These are phyloP conservation scores for Bifiguratus adelaidae DNA, from an alignment of 192 early-diverging fungal species.

Conservation along the genomic window DNA sequence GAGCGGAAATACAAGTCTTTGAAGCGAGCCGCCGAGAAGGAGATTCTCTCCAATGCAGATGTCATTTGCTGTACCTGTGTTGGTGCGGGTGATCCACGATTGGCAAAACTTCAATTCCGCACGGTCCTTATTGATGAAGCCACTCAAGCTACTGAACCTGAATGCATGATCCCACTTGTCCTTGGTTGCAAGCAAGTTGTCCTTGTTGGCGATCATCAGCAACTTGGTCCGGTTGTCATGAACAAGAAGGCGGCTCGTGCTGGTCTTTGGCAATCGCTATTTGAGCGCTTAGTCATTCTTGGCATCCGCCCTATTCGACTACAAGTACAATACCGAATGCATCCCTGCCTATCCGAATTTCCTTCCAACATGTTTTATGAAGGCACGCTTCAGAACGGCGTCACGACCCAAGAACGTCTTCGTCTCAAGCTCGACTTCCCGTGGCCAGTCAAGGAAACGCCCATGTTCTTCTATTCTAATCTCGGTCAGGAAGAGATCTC, in stretches of 20 bases:
- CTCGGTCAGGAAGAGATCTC: constrained; percentile 96
- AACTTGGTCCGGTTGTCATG: constrained; percentile 95
- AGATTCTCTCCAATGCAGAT: constrained; percentile 88
- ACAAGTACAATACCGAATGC: constrained; percentile 99
- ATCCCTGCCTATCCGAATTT: constrained; percentile 97
- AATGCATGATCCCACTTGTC: constrained; percentile 97
- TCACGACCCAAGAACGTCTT: constrained; percentile 83
- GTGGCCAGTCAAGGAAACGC: constrained; percentile 89
- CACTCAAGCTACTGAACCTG: constrained; percentile 94
- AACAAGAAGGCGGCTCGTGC: constrained; percentile 94
- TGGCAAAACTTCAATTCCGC: constrained; percentile 80
- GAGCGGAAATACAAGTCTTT: constrained; percentile 78
- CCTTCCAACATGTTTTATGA: constrained; percentile 99
- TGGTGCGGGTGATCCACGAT: constrained; percentile 92
- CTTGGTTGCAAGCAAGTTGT: constrained; percentile 93
- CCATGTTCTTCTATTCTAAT: constrained; percentile 92
- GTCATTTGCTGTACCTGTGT: constrained; percentile 97
- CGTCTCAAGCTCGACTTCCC: constrained; percentile 88
- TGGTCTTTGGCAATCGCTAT: constrained; percentile 90
- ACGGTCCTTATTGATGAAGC: constrained; percentile 97
- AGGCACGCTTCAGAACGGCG: constrained; percentile 94
- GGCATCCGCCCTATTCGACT: constrained; percentile 89
- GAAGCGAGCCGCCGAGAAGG: constrained; percentile 79
- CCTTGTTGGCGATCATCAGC: constrained; percentile 98
- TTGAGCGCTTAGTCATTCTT: constrained; percentile 90